phyloP scores from a whole-genome alignment of 306 rosid genomes.

The Quercus berberidifolia region DNA sequence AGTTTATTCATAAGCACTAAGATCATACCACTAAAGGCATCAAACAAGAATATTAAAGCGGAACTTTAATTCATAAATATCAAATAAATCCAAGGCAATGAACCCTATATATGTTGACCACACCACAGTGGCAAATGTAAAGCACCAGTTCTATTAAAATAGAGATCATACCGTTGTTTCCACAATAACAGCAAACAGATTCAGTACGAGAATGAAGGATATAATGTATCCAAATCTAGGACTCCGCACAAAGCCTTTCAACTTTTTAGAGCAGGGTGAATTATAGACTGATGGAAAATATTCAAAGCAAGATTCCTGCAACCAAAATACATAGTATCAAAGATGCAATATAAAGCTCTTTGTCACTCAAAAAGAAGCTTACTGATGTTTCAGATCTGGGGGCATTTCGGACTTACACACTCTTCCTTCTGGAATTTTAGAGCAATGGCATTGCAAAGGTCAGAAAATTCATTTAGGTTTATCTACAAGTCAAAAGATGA shows the following conservation, averaged over 20 bases:
- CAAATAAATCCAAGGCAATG: neutral
- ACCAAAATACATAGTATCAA: slow-evolving; percentile 27
- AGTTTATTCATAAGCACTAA: slow-evolving; percentile 1
- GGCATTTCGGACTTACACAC: slow-evolving; percentile 46
- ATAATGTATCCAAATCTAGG: slow-evolving; percentile 79
- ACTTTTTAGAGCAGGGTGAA: slow-evolving; percentile 46
- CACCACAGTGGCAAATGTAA: neutral
- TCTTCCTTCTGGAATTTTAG: slow-evolving; percentile 82
- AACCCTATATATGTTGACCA: slow-evolving; percentile 11
- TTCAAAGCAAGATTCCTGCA: slow-evolving; percentile 85
- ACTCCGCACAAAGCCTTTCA: slow-evolving; percentile 70
- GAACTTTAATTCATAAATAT: neutral
- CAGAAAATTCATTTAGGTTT: slow-evolving; percentile 78
- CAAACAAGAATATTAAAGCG: neutral
- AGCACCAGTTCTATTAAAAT: slow-evolving; percentile 2
- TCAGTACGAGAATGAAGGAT: slow-evolving; percentile 74
- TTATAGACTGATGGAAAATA: slow-evolving; percentile 48
- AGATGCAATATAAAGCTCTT: slow-evolving; percentile 22
- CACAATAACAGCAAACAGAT: slow-evolving; percentile 70
- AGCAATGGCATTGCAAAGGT: slow-evolving; percentile 93
- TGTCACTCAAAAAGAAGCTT: slow-evolving; percentile 18
- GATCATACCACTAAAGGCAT: neutral
- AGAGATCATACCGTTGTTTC: slow-evolving; percentile 88
- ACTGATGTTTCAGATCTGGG: slow-evolving; percentile 6
- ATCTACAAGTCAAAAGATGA: slow-evolving; percentile 49